Percentiles rank a stretch among this genome's conserved stretches.
phyloP scores from a whole-genome alignment of 129 eudicot genomes.

The Helianthus tuberosus region DNA sequence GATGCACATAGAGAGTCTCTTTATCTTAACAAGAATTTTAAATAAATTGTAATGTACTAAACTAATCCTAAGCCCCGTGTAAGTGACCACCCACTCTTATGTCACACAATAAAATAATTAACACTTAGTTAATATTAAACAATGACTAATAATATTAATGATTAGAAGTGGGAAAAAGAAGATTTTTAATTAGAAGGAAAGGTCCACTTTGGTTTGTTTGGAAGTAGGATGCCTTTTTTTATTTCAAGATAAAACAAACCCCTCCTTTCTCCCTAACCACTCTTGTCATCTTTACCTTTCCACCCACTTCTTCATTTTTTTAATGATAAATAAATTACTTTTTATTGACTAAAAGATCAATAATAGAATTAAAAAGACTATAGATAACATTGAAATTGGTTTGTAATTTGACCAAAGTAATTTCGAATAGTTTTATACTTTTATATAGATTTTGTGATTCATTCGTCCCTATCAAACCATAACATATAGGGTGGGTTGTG shows the following conservation, averaged over 20 bases:
- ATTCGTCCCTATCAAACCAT: slow-evolving; percentile 7
- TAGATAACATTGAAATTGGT: not conserved
- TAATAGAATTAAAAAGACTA: slow-evolving; percentile 9
- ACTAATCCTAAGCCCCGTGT: slow-evolving; percentile 33
- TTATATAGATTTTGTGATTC: not conserved
- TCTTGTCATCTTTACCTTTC: slow-evolving; percentile 43
- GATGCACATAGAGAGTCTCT: slow-evolving; percentile 4
- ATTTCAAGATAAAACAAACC: slow-evolving; percentile 45
- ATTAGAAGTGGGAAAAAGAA: slow-evolving; percentile 15
- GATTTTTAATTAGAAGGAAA: slow-evolving; percentile 31
- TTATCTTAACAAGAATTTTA: slow-evolving; percentile 33
- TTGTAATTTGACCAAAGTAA: slow-evolving; percentile 9
- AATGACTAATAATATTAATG: slow-evolving; percentile 10
- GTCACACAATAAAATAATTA: slow-evolving; percentile 19
- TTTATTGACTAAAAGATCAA: not conserved
- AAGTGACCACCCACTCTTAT: slow-evolving; percentile 30
- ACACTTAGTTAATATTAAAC: not conserved
- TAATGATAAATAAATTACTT: not conserved
- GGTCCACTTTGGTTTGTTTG: slow-evolving; percentile 9
- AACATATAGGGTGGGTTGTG: slow-evolving; percentile 19
- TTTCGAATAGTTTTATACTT: not conserved
- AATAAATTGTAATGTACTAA: slow-evolving; percentile 13
- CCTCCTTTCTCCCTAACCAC: slow-evolving; percentile 42
- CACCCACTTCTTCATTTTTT: slow-evolving; percentile 38
- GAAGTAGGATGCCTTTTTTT: slow-evolving; percentile 39